Conservation (phyloP, 495 filamentous ascomycete species). For the Penicillium robsamsonii region DNA sequence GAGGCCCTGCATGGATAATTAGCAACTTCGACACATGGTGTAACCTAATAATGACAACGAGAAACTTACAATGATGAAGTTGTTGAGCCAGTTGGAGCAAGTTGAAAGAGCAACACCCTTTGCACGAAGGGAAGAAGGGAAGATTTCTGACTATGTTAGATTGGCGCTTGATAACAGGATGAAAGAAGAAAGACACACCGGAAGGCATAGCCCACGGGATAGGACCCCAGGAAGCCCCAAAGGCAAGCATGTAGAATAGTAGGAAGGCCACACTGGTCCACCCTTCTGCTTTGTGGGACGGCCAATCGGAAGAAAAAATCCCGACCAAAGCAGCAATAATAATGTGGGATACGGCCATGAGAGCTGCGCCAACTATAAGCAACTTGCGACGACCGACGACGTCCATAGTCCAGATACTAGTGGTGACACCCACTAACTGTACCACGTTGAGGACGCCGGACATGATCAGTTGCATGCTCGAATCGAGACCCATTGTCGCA, state of each 20-base stretch:
- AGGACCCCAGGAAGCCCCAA: constrained; percentile 49
- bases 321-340: constrained; percentile 52
- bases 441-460: constrained; percentile 57
- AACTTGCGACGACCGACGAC: constrained; percentile 46
- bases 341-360: constrained; percentile 51
- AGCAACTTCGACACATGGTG: too few relatives aligned
- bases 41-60: not conserved
- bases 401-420: constrained; percentile 52
- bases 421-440: constrained; percentile 49
- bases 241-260: constrained; percentile 49
- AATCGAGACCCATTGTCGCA: constrained; percentile 54
- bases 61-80: constrained; percentile 51
- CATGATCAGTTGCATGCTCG: constrained; percentile 57
- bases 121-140: constrained; percentile 50
- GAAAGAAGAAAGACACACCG: constrained; percentile 14
- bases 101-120: constrained; percentile 54
- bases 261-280: constrained; percentile 51
- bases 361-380: constrained; percentile 42
- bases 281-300: constrained; percentile 41
- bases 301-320: constrained; percentile 44
- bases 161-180: not conserved
- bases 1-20: constrained; percentile 32
- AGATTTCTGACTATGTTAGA: constrained; percentile 37
- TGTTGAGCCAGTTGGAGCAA: constrained; percentile 56
- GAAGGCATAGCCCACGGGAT: constrained; percentile 48